Evolutionary conservation across 2,329 filamentous ascomycete species (phyloP).

Genomic region (Fusarium praegraminearum): DNA sequence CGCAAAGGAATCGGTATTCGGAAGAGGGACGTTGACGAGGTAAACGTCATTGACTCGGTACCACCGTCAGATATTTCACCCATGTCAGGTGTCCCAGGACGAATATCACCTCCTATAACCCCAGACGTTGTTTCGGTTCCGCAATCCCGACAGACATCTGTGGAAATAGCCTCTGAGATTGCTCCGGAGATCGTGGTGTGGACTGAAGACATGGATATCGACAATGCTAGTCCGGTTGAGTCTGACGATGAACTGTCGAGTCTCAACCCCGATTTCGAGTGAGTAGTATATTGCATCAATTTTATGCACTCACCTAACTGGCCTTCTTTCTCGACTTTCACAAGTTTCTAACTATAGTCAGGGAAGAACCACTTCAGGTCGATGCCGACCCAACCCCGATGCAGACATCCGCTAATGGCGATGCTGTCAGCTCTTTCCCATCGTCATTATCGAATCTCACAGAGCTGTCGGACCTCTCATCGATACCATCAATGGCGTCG

Average conservation of each 20-base stretch:
- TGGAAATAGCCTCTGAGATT: slow-evolving; percentile 52
- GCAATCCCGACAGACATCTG: slow-evolving; percentile 52
- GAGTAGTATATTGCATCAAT: slow-evolving; percentile 36
- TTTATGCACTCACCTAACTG: background rate
- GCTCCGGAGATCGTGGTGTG: slow-evolving; percentile 60
- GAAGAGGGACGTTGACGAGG: slow-evolving; percentile 41
- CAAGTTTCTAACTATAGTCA: slow-evolving; percentile 29
- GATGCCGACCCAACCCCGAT: slow-evolving; percentile 36
- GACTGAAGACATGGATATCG: slow-evolving; percentile 56
- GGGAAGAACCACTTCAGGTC: slow-evolving; percentile 39
- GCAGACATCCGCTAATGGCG: slow-evolving; percentile 34
- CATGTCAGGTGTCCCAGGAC: slow-evolving; percentile 45
- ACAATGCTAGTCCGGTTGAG: slow-evolving; percentile 35
- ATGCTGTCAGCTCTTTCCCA: slow-evolving; percentile 57
- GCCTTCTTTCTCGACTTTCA: slow-evolving; percentile 5
- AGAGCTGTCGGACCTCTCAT: slow-evolving; percentile 68
- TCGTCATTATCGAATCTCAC: slow-evolving; percentile 67
- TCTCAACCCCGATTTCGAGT: slow-evolving; percentile 45
- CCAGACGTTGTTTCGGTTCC: slow-evolving; percentile 42
- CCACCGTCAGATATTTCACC: slow-evolving; percentile 44
- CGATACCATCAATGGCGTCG: slow-evolving; percentile 65
- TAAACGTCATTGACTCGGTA: slow-evolving; percentile 43
- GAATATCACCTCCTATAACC: slow-evolving; percentile 48
- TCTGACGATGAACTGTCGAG: slow-evolving; percentile 44
- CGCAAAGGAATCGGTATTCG: slow-evolving; percentile 40